Conservation (phyloP, 768 basidiomycete species). For the Panus rudis region DNA sequence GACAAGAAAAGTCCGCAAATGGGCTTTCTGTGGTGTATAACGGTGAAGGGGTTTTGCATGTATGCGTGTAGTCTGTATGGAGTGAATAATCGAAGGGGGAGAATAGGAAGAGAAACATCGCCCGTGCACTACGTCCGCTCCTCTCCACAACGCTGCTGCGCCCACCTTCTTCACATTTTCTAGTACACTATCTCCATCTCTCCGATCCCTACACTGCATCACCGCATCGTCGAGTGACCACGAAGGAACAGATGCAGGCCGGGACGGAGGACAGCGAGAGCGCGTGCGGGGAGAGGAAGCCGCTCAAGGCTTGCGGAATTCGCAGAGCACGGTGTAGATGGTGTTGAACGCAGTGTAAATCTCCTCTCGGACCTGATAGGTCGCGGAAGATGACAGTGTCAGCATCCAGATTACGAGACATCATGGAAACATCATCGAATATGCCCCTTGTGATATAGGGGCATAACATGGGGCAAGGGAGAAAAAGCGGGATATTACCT, state of each 20-base stretch:
- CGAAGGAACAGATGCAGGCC: conserved; percentile 1
- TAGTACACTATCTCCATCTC: no score
- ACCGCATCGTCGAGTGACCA: conserved; percentile 3
- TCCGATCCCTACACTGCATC: conserved; percentile 1
- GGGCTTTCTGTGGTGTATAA: neutral
- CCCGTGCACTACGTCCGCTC: conserved; percentile 32
- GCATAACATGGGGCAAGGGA: neutral
- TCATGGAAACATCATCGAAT: neutral
- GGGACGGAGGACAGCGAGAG: conserved; percentile 6
- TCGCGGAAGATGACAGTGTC: conserved; percentile 23
- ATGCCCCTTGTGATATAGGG: neutral
- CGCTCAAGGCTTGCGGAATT: conserved; percentile 79
- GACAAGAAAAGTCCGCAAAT: neutral
- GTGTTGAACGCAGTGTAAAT: conserved; percentile 99
- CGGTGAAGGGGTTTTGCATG: neutral
- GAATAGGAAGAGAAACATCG: conserved; percentile 26
- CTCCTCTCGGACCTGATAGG: conserved; percentile 88
- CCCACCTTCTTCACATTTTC: conserved; percentile 16
- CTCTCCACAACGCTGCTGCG: conserved; percentile 20
- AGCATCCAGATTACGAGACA: conserved; percentile 11
- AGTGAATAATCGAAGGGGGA: conserved; percentile 9
- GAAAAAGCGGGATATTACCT: conserved; percentile 50
- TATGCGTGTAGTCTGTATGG: neutral
- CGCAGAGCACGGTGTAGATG: conserved; percentile 96
- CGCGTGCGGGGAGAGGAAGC: conserved; percentile 1